Evolutionary conservation across 371 early-diverging fungal genomes (phyloP), one percentile per base, ranked within the genome.

Genomic region (Mucor piriformis): DNA sequence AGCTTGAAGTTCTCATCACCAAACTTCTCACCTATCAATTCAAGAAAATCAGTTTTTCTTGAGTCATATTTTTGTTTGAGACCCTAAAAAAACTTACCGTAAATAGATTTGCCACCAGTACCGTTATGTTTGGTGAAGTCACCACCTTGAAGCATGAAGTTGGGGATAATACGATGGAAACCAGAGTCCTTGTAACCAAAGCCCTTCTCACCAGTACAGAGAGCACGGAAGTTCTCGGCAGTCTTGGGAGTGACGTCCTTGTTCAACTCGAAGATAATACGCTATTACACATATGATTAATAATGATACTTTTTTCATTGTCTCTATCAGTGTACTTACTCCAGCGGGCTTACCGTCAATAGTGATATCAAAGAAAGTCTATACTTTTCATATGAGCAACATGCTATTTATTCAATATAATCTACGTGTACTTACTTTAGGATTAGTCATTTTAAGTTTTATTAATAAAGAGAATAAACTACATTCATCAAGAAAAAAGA

Each of bases 81-180:
- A 25, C 3, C 4, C 16, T 13, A 2, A 18, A 23, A 18, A 50
- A 23, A 16, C 11, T 74, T 57, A 62, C 98, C 98, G 68, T 99
- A 99, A 72, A 99, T 99, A 73, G 93, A 92, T 78, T 86, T 86
- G 61, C 94, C 91, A 61, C 99, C 99, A 29, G 98, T 97, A 61
- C 99, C 99, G 85, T 99, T 86, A 69, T 79, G 77, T 53, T 77
- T 74, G 75, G 91, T 91, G 79, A 99, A 89, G 83, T 99, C 99
- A 63, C 99, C 99, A 61, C 99, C 99, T 79, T 99, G 99, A 40
- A 98, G 85, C 97, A 99, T 99, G 83, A 99, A 99, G 25, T 92
- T 68, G 63, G 88, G 89, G 63, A 95, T 95, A 59, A 95, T 84
- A 63, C 97, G 86, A 83, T 97, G 98, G 89, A 98, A 97, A 18